A percentile compares a stretch with the other conserved stretches of the same genome.
Conservation (phyloP, 768 basidiomycete species). For the Postia placenta region DNA sequence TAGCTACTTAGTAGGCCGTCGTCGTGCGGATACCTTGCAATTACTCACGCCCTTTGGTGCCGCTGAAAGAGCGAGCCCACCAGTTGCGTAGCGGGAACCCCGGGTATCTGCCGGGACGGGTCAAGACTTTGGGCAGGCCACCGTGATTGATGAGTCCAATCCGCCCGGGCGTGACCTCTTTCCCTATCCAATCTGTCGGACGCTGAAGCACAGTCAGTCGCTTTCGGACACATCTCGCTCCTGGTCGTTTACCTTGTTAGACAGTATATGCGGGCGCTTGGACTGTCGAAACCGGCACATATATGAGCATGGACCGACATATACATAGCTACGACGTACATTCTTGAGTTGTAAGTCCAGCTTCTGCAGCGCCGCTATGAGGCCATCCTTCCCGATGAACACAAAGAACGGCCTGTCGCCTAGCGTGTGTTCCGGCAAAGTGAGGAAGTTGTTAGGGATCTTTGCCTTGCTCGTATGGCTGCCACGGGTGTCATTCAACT, state of each 20-base stretch:
- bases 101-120: conserved; percentile 73
- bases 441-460: conserved; percentile 30
- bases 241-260: conserved; percentile 56
- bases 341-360: conserved; percentile 56
- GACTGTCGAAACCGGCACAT: conserved; percentile 34
- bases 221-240: too few relatives aligned
- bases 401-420: conserved; percentile 69
- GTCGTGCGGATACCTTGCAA: conserved; percentile 1
- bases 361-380: conserved; percentile 63
- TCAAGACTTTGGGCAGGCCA: conserved; percentile 72
- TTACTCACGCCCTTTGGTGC: conserved; percentile 58
- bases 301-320: not conserved
- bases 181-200: conserved; percentile 66
- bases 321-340: conserved; percentile 26
- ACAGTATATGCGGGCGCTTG: conserved; percentile 52
- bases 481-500: too few relatives aligned
- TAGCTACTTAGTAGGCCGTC: not conserved
- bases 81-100: conserved; percentile 71
- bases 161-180: conserved; percentile 64
- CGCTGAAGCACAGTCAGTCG: too few relatives aligned
- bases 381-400: conserved; percentile 57
- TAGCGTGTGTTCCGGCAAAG: conserved; percentile 41
- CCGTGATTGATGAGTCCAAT: conserved; percentile 78
- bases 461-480: not conserved
- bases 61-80: conserved; percentile 76